Evolutionary conservation across 75 land plant species (phyloP), one percentile per base, ranked within the genome.

Genomic region (Pseudotsuga menziesii): DNA sequence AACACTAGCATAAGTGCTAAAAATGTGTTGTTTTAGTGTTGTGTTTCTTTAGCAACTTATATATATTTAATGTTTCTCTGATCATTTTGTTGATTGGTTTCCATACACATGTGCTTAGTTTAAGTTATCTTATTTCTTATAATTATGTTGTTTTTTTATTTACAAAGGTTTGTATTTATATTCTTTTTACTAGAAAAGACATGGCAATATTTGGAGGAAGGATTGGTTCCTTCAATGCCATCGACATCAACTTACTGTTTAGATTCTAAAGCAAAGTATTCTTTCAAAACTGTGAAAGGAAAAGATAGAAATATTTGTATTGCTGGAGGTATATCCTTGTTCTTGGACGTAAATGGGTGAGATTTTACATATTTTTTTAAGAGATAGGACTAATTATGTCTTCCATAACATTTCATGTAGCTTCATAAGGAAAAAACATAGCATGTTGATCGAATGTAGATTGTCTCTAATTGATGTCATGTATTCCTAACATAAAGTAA

Each of bases 201-300:
- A 41, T 97, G 99, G 99, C 61, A 75, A 35, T 73, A 86, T 39
- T 83, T 97, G 81, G 99, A 97, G 85, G 98, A 92, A 70, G 96
- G 94, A 71, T 76, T 97, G 75, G 75, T 89, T 77, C 99, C 99
- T 23, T 78, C 91, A 0, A 64, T 78, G 13, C 70, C 88, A 48
- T 55, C 86, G 39, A 48, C 77, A 5, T 81, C 78, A 79, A 78
- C 87, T 44, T 94, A 91, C 55, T 97, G 99, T n/a, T 74, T 82
- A 95, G 32, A 29, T 29, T 29, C 87, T 44, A 96, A 91, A 26
- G 56, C 89, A 56, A 85, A 82, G 57, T 72, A 73, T 55, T 76
- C 81, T 57, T 16, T 78, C 15, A 54, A 61, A 73, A 13, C 75
- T 8, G 81, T 78, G 39, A 89, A 94, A 76, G 77, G 55, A 23